Evolutionary conservation across 1,284 basidiomycete species (phyloP), one percentile per base, ranked within the genome.

Genomic region (Anthracocystis setariae): DNA sequence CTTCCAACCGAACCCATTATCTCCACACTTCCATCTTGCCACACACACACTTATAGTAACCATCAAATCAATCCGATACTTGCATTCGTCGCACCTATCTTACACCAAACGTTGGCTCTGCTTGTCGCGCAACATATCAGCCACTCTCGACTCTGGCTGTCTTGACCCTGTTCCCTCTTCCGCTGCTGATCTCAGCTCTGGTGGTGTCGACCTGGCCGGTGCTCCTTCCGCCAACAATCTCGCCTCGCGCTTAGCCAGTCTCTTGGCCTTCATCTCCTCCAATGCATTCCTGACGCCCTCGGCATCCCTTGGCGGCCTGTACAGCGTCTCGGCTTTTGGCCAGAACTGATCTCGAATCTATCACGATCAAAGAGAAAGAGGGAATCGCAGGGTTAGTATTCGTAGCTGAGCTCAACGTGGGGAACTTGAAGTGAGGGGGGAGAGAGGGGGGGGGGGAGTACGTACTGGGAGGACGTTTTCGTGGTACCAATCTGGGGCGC

Each of bases 401-500:
- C 25, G 17, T 9, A 9, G 35, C n/a, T 9, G 12, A n/a, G n/a
- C n/a, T n/a, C n/a, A n/a, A n/a, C n/a, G n/a, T n/a, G n/a, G n/a
- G n/a, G n/a, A n/a, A n/a, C n/a, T n/a, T n/a, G n/a, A n/a, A n/a
- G n/a, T n/a, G n/a, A n/a, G n/a, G n/a, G n/a, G n/a, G 35, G 8
- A 37, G 7, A 18, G 12, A 23, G 32, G 5, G 18, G 4, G 42
- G 3, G 8, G 8, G 9, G 9, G 15, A 15, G n/a, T 17, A 63
- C 90, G 72, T 83, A 92, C 92, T 10, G 93, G 92, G 39, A 91
- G 83, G 39, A 94, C 92, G 73, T 92, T 86, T 43, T 86, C 85
- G 46, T 87, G 86, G 80, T 94, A 95, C 92, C 92, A 96, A 37
- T 91, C 88, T 5, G 92, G 91, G 82, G 25, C 38, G 5, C 93